Percentiles rank a stretch among this genome's conserved stretches.
Evolutionary conservation across 805 yeast species (phyloP).

Genomic region (Yamadazyma paraphyllophila): DNA sequence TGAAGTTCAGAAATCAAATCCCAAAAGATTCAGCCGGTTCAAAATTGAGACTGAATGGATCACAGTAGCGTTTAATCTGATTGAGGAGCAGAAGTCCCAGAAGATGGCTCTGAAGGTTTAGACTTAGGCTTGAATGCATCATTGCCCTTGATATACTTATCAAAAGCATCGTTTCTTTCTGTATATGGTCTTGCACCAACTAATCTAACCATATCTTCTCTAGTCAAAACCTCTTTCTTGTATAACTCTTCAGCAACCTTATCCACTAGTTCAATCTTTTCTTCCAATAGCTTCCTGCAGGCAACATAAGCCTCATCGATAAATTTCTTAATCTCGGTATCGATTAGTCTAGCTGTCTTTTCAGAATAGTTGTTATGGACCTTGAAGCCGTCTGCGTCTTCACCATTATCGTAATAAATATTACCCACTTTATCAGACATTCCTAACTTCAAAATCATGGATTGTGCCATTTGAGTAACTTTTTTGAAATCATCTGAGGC

Average conservation of each 20-base stretch:
- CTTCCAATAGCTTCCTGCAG: conserved; percentile 66
- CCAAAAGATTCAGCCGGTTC: too few relatives aligned
- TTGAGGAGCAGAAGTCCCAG: background rate
- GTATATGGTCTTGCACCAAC: conserved; percentile 91
- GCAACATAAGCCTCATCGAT: conserved; percentile 70
- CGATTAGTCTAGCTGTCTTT: conserved; percentile 78
- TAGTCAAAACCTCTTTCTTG: conserved; percentile 82
- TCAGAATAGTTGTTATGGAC: conserved; percentile 52
- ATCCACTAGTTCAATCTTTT: conserved; percentile 73
- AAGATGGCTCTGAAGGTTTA: conserved; percentile 3
- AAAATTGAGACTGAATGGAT: too few relatives aligned
- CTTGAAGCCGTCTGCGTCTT: conserved; percentile 22
- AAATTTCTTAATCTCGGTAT: conserved; percentile 75
- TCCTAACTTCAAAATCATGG: conserved; percentile 90
- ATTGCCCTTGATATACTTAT: conserved; percentile 59
- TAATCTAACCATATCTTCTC: conserved; percentile 89
- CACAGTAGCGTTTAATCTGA: too few relatives aligned
- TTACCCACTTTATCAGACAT: conserved; percentile 87
- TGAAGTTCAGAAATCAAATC: background rate
- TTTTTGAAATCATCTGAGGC: conserved; percentile 96
- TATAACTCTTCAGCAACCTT: conserved; percentile 85
- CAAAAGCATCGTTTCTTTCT: conserved; percentile 87
- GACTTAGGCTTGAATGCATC: conserved; percentile 42
- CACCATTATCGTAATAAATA: conserved; percentile 63
- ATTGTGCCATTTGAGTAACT: conserved; percentile 88